Base-by-base conservation (phyloP, 805 yeast genomes). In the Saturnispora hagleri region DNA sequence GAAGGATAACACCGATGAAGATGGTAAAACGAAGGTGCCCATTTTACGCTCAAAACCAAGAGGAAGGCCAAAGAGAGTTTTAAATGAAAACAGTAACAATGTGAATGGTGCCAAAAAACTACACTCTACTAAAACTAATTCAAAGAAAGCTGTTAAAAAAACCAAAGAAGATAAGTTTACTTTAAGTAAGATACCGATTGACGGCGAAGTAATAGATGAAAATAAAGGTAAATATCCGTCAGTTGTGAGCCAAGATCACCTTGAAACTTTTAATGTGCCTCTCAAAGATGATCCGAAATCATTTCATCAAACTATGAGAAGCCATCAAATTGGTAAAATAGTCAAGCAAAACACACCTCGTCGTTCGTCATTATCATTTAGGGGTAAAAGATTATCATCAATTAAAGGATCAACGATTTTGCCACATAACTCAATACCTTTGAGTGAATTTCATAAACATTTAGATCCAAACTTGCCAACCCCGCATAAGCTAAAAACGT, bases 351-450 rank as follows among this genome's bases (percentile, higher is more conserved):
- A 27, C 13, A 35, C 43, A 28, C 45, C 50, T 9, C 52, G 85
- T 57, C 62, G 84, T 49, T 61, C 79, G 1, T 79, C 85, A 1
- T 66, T 81, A 56, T 62, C 74, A 40, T 75, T 76, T 50, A 69
- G 93, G 34, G 93, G 93, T 7, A 83, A 82, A 59, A 66, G 93
- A 28, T 77, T 82, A 2, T 84, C 86, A 60, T 82, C 89, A 0
- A 76, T 85, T 6, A 84, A 82, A 60, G 91, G 90, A 2, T 80
- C 79, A 57, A 72, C 71, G 2, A 86, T 83, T 0, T 75, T 74
- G 31, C 90, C 90, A 2, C 90, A 85, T 62, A 70, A 73, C 0
- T 81, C 79, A 45, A 78, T 86, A 1, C 73, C 79, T 0, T 69
- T 72, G 0, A 58, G 67, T 9, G 81, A 80, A 50, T 80, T 80